Conservation (phyloP, 306 rosid genomes). For the Prunus davidiana region DNA sequence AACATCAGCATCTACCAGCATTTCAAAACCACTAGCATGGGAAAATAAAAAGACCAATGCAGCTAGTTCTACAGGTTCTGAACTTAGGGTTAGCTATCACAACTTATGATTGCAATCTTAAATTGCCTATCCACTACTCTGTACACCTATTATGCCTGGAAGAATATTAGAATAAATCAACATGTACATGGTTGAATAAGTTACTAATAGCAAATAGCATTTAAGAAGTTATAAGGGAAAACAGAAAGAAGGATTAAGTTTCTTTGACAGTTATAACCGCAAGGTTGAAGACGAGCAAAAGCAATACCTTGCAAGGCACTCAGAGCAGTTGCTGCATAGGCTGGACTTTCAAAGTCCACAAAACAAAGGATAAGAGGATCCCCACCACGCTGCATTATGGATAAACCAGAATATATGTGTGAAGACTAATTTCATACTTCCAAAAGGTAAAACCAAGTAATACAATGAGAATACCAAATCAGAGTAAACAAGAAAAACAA, state of each 20-base stretch:
- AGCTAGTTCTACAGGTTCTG: not conserved
- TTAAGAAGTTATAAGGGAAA: not conserved
- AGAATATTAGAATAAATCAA: not conserved
- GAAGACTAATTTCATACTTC: conserved; percentile 5
- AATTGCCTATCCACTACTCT: not conserved
- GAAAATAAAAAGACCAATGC: conserved; percentile 1
- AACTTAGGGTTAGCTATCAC: not conserved
- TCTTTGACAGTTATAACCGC: conserved; percentile 4
- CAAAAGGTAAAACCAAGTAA: not conserved
- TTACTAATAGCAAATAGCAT: not conserved
- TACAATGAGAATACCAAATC: conserved; percentile 2
- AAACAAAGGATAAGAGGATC: conserved; percentile 89
- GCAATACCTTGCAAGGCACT: conserved; percentile 81
- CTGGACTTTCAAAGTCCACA: conserved; percentile 82
- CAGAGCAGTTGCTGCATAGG: conserved; percentile 91
- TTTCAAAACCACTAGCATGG: not conserved
- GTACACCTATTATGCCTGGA: not conserved
- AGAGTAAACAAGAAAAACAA: conserved; percentile 3
- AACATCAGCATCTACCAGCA: conserved; percentile 30
- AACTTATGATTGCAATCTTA: not conserved
- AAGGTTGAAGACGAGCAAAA: conserved; percentile 14
- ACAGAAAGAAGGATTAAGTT: conserved; percentile 1
- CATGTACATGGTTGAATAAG: not conserved
- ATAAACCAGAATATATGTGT: conserved; percentile 21
- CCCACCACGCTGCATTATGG: conserved; percentile 73